Conservation (phyloP, 2,329 filamentous ascomycete species). For the Botrytis cinerea region DNA sequence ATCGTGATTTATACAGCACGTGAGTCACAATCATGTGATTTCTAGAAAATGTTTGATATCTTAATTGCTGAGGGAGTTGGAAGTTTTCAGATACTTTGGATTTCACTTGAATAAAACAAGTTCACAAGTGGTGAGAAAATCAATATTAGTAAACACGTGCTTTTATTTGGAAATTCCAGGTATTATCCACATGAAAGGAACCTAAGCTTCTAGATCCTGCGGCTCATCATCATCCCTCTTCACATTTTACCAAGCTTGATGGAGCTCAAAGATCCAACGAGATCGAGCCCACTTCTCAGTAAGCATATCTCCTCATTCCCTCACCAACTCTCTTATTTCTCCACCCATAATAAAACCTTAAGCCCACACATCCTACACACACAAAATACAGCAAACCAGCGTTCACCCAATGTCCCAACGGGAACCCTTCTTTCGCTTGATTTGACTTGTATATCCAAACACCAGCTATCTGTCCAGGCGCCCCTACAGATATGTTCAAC, state of each 20-base stretch:
- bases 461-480: conserved; percentile 69
- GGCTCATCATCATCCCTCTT: not conserved
- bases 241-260: not conserved
- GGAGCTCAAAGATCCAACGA: not conserved
- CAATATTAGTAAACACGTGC: not conserved
- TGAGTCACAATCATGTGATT: not conserved
- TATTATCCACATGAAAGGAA: not conserved
- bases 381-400: conserved; percentile 62
- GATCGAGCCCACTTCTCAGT: not conserved
- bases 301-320: conserved; percentile 8
- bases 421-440: conserved; percentile 62
- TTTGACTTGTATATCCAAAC: conserved; percentile 72
- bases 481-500: conserved; percentile 68
- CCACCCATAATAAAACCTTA: conserved; percentile 59
- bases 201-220: not conserved
- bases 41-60: not conserved
- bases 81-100: not conserved
- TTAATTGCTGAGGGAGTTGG: not conserved
- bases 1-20: not conserved
- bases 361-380: conserved; percentile 52
- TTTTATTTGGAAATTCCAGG: accelerated
- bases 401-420: conserved; percentile 70
- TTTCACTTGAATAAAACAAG: not conserved
- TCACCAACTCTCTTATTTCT: conserved; percentile 42
- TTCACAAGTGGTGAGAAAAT: not conserved